A percentile compares a stretch with the other conserved stretches of the same genome.
Conservation (phyloP, 1,284 basidiomycete genomes). For the Leccinum fuscescens region DNA sequence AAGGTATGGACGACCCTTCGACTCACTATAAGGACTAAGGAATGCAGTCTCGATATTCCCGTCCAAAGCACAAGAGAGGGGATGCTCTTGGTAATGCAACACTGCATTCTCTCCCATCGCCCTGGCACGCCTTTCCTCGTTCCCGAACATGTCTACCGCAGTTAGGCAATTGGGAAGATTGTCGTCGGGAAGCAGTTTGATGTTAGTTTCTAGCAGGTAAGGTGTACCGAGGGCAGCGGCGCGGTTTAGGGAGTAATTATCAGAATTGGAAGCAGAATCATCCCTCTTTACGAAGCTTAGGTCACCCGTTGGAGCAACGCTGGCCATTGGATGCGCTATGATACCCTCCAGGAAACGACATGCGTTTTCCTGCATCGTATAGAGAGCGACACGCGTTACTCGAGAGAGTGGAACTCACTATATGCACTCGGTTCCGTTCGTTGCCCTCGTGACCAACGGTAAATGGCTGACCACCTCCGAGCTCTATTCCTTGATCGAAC, state of each 20-base stretch:
- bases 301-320: not conserved
- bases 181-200: constrained; percentile 42
- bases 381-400: not conserved
- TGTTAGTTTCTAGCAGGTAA: constrained; percentile 57
- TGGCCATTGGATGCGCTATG: constrained; percentile 2
- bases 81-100: constrained; percentile 42
- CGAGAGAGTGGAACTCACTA: constrained; percentile 42
- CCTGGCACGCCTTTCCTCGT: constrained; percentile 38
- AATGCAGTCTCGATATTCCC: constrained; percentile 48
- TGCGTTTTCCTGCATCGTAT: constrained; percentile 22
- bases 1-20: not conserved
- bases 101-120: constrained; percentile 36
- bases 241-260: constrained; percentile 23
- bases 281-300: constrained; percentile 15
- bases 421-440: constrained; percentile 54
- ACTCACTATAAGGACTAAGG: constrained; percentile 45
- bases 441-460: constrained; percentile 59
- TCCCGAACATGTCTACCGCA: constrained; percentile 40
- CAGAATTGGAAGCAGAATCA: not conserved
- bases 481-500: constrained; percentile 60
- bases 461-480: constrained; percentile 60
- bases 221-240: constrained; percentile 46
- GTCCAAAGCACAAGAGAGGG: constrained; percentile 60
- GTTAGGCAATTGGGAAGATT: constrained; percentile 25
- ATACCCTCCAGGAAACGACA: constrained; percentile 29